Percentiles rank a stretch among this genome's conserved stretches.
phyloP scores from a whole-genome alignment of 768 basidiomycete genomes.

The Boletus rubescentipes region DNA sequence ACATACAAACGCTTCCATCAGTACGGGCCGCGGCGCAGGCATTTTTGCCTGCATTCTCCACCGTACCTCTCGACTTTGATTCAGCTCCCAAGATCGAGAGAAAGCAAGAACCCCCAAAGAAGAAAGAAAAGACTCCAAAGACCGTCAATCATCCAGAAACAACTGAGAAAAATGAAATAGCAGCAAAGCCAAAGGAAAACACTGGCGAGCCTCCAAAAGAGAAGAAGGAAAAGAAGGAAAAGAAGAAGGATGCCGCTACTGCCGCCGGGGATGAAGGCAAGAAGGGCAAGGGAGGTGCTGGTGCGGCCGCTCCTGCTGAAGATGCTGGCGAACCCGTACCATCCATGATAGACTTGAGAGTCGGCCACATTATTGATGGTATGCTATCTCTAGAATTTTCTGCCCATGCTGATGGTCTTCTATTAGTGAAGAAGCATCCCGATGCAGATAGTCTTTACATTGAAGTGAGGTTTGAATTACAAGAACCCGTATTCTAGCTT shows the following conservation, averaged over 20 bases:
- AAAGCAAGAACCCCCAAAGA: conserved; percentile 70
- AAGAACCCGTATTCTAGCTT: not conserved
- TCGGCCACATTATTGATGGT: conserved; percentile 93
- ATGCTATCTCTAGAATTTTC: conserved; percentile 25
- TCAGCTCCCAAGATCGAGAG: conserved; percentile 74
- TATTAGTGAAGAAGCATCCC: conserved; percentile 87
- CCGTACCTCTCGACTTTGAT: conserved; percentile 69
- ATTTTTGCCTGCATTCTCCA: conserved; percentile 50
- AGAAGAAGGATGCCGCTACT: conserved; percentile 57
- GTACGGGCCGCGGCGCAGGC: conserved; percentile 58
- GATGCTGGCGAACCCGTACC: conserved; percentile 85
- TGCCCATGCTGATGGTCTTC: conserved; percentile 4
- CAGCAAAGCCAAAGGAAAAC: conserved; percentile 43
- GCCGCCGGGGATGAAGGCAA: conserved; percentile 30
- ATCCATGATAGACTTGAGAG: conserved; percentile 95
- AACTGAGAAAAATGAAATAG: conserved; percentile 26
- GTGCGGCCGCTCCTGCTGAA: conserved; percentile 40
- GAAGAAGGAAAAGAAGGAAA: conserved; percentile 43
- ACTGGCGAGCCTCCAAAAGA: conserved; percentile 21
- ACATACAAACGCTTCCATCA: conserved; percentile 73
- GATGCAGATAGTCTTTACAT: conserved; percentile 98
- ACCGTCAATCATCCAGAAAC: conserved; percentile 29
- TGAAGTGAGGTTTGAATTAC: conserved; percentile 52
- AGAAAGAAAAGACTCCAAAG: conserved; percentile 63
- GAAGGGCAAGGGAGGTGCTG: conserved; percentile 40